phyloP scores from a whole-genome alignment of 768 basidiomycete species.

The Boletales sp. region DNA sequence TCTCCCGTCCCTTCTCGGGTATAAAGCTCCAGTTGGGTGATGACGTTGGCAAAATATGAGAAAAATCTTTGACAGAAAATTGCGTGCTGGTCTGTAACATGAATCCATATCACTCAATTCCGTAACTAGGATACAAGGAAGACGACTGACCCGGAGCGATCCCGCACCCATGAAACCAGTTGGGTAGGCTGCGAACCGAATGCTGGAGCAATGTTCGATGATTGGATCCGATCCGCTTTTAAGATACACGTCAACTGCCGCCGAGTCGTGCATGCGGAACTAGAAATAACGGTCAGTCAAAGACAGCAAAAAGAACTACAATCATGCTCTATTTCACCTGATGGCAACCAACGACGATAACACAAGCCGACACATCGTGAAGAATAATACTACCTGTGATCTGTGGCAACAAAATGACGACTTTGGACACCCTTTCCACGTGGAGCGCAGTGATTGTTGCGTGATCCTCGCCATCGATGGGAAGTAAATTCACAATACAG shows the following conservation, averaged over 20 bases:
- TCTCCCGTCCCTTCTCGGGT: constrained; percentile 11
- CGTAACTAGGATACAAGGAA: neutral
- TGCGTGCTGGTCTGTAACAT: constrained; percentile 34
- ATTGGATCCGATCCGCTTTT: constrained; percentile 68
- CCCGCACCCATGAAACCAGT: constrained; percentile 2
- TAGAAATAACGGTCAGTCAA: constrained; percentile 26
- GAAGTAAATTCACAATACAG: constrained; percentile 70
- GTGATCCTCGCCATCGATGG: constrained; percentile 11
- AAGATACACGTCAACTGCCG: constrained; percentile 60
- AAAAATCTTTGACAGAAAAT: constrained; percentile 75
- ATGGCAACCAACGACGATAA: constrained; percentile 72
- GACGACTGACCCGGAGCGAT: constrained; percentile 14
- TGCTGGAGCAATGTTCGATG: constrained; percentile 67
- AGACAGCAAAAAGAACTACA: neutral
- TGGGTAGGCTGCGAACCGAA: constrained; percentile 69
- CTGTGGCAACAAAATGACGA: constrained; percentile 61
- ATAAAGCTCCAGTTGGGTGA: constrained; percentile 69
- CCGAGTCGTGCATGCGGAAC: constrained; percentile 88
- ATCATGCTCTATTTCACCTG: constrained; percentile 49
- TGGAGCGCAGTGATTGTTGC: constrained; percentile 17
- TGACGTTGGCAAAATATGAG: constrained; percentile 69
- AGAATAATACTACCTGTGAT: constrained; percentile 73
- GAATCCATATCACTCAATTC: neutral
- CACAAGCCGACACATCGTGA: constrained; percentile 57
- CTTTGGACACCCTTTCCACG: constrained; percentile 53